Evolutionary conservation across 2,329 filamentous ascomycete genomes (phyloP), one percentile per base, ranked within the genome.

Genomic region (Fusarium sp.): DNA sequence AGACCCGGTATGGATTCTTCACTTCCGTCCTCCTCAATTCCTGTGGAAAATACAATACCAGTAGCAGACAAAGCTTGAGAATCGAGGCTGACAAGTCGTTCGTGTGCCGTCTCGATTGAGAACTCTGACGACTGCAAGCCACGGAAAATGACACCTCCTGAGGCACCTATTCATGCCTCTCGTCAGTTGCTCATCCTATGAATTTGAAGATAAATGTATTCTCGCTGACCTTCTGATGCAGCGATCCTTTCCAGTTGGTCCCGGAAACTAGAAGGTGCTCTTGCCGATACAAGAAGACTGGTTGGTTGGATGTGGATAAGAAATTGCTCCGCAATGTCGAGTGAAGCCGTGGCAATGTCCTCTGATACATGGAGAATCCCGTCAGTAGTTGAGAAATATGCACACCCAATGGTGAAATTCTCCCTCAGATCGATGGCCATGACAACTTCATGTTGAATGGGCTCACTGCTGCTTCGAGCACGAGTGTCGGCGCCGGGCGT

Each of bases 391-490:
- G 92, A 85, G 79, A 96, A 98, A 79, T 96, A 97, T 51, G 94
- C 92, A 80, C 95, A 98, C 2, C 96, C 96, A 24, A 98, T 86
- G 0, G 88, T 91, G 2, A 89, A 90, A 36, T 89, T 88, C n/a
- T 91, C 88, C 70, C 88, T 90, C 80, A 96, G 86, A 66, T 97
- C 91, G 31, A 98, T 85, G 2, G 94, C 93, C 90, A 97, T 94
- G 66, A 97, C 88, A 33, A 94, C 83, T 79, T 96, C 93, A 63
- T 78, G 73, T 20, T 69, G 62, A 28, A 74, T 61, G 13, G 58
- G 45, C 31, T 70, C 58, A 24, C 67, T 71, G 33, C 52, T 71
- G 20, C 36, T 74, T 56, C 63, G 72, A 49, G 35, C 13, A 41
- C 56, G 38, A 44, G 48, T 35, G 22, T 63, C 22, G 15, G 49